Conservation (phyloP, 106 monocot genomes). For the Allium cepa region DNA sequence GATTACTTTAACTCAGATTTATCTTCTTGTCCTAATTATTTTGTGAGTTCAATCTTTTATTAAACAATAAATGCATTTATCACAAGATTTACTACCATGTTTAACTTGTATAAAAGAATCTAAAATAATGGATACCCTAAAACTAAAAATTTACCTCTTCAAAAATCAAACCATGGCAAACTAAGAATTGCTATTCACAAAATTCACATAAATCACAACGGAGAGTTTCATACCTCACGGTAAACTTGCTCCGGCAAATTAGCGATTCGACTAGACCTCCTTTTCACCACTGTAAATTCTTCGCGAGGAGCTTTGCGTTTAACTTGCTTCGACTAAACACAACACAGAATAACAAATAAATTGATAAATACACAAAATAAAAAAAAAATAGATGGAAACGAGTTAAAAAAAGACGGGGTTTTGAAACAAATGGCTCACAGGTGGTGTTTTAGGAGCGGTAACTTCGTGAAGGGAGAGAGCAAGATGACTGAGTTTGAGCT, state of each 20-base stretch:
- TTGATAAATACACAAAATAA: not conserved
- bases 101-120: too few species aligned
- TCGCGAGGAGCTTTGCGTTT: constrained; percentile 24
- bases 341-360: not conserved
- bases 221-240: constrained; percentile 25
- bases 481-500: constrained; percentile 48
- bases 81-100: too few species aligned
- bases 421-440: constrained; percentile 38
- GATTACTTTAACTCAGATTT: too few species aligned
- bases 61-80: too few species aligned
- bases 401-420: not conserved
- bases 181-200: too few species aligned
- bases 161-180: too few species aligned
- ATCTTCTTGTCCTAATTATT: too few species aligned
- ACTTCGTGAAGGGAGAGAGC: constrained; percentile 25
- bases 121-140: too few species aligned
- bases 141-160: too few species aligned
- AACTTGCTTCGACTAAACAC: constrained; percentile 27
- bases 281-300: constrained; percentile 10
- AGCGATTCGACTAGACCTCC: constrained; percentile 57
- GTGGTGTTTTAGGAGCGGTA: constrained; percentile 5
- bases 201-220: too few species aligned
- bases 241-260: constrained; percentile 31
- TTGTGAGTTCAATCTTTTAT: too few species aligned
- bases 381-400: not conserved